Conservation (phyloP, 75 land plant species). For the Cupressus sempervirens region DNA sequence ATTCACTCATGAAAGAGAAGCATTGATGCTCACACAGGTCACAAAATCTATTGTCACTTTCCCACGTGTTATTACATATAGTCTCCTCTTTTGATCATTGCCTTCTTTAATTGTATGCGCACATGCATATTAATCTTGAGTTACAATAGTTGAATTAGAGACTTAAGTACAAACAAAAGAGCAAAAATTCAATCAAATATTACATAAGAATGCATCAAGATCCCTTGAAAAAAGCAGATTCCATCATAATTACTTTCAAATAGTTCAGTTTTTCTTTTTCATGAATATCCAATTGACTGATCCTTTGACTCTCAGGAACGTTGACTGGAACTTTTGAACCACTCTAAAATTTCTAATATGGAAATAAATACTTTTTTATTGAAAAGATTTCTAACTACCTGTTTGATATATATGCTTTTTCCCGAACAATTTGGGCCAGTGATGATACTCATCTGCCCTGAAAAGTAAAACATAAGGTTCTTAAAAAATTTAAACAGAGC, state of each 20-base stretch:
- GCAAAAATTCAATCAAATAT: not conserved
- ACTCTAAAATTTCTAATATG: not conserved
- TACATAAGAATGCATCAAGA: not conserved
- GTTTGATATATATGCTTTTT: constrained; percentile 93
- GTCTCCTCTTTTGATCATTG: not conserved
- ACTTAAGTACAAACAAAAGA: not conserved
- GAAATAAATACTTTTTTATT: not conserved
- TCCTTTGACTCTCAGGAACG: not conserved
- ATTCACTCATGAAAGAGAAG: not conserved
- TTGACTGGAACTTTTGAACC: not conserved
- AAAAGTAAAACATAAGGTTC: not conserved
- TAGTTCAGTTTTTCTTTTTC: not conserved
- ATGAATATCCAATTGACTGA: not conserved
- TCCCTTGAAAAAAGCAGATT: not conserved
- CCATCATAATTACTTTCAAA: not conserved
- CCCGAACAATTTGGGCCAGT: constrained; percentile 99
- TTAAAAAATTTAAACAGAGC: not conserved
- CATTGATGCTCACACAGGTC: not conserved
- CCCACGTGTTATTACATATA: not conserved
- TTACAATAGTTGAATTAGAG: not conserved
- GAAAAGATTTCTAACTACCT: constrained; percentile 38
- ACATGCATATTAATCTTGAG: not conserved
- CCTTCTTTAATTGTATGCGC: not conserved
- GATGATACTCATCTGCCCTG: constrained; percentile 81
- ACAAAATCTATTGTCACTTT: not conserved